Evolutionary conservation across 2,329 filamentous ascomycete species (phyloP).

Genomic region (Colletotrichum higginsianum): DNA sequence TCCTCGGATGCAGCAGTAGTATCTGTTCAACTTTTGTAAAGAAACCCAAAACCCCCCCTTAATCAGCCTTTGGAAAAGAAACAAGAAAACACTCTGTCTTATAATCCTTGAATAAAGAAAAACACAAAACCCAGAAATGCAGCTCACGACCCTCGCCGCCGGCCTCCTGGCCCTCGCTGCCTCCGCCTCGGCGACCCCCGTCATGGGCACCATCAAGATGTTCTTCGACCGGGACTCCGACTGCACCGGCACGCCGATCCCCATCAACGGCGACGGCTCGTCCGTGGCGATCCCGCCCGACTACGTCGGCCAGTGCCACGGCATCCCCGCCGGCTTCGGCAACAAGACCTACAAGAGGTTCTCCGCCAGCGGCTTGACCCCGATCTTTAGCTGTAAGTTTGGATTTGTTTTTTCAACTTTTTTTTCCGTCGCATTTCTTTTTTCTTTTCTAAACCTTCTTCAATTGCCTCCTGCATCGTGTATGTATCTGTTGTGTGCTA

Average conservation of each 20-base stretch:
- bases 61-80: too few relatives aligned
- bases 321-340: conserved; percentile 3
- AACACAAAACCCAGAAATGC: conserved; percentile 3
- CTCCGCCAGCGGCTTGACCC: conserved; percentile 12
- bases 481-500: neutral
- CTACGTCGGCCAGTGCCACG: conserved; percentile 6
- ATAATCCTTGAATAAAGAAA: too few relatives aligned
- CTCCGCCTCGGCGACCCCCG: conserved; percentile 16
- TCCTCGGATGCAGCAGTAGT: too few relatives aligned
- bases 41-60: too few relatives aligned
- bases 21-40: too few relatives aligned
- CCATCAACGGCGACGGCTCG: conserved; percentile 4
- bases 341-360: conserved; percentile 32
- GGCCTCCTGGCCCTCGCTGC: conserved; percentile 27
- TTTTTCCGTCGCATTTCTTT: too few relatives aligned
- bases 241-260: conserved; percentile 5
- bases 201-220: conserved; percentile 37
- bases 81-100: too few relatives aligned
- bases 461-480: too few relatives aligned
- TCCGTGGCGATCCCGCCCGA: conserved; percentile 11
- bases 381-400: conserved; percentile 24
- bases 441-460: too few relatives aligned
- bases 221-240: conserved; percentile 27
- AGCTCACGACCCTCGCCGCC: conserved; percentile 18
- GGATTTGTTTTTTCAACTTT: too few relatives aligned